Conservation (phyloP, 2,329 filamentous ascomycete species). For the Aspergillus uvarum region DNA sequence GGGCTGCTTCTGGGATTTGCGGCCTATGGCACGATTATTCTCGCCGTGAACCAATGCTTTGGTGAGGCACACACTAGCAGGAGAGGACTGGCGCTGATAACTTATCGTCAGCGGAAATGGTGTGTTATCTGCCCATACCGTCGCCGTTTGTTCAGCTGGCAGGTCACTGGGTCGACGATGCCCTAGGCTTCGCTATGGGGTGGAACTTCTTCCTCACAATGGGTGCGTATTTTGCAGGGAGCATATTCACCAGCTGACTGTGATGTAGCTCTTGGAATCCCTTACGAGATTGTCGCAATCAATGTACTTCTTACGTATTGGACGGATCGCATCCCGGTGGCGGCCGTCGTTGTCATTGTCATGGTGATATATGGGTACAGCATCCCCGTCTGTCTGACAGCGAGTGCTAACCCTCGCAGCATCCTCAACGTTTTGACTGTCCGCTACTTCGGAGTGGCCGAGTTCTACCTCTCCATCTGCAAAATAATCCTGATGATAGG, state of each 20-base stretch:
- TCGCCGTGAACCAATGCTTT: constrained; percentile 34
- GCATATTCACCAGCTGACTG: not conserved
- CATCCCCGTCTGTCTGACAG: not conserved
- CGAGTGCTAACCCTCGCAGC: constrained; percentile 1
- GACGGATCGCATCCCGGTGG: constrained; percentile 41
- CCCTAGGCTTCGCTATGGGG: constrained; percentile 31
- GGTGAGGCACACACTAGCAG: constrained; percentile 3
- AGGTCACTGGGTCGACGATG: constrained; percentile 32
- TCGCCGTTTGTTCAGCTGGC: constrained; percentile 28
- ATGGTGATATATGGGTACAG: constrained; percentile 40
- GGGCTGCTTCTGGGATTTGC: constrained; percentile 35
- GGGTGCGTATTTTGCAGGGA: constrained; percentile 10
- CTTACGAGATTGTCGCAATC: constrained; percentile 41
- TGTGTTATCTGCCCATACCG: constrained; percentile 28
- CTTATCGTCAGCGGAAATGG: constrained; percentile 26
- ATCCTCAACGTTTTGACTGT: constrained; percentile 47
- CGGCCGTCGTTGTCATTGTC: constrained; percentile 38
- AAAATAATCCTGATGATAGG: constrained; percentile 39
- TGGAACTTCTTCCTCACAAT: constrained; percentile 32
- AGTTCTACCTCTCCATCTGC: constrained; percentile 49
- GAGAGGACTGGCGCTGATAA: not conserved
- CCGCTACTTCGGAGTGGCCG: constrained; percentile 45
- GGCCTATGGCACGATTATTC: constrained; percentile 25
- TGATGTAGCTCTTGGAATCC: constrained; percentile 26
- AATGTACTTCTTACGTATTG: constrained; percentile 41